These are phyloP conservation scores for Kodamaea kakaduensis DNA, from an alignment of 805 yeast genomes.

Conservation along the genomic window DNA sequence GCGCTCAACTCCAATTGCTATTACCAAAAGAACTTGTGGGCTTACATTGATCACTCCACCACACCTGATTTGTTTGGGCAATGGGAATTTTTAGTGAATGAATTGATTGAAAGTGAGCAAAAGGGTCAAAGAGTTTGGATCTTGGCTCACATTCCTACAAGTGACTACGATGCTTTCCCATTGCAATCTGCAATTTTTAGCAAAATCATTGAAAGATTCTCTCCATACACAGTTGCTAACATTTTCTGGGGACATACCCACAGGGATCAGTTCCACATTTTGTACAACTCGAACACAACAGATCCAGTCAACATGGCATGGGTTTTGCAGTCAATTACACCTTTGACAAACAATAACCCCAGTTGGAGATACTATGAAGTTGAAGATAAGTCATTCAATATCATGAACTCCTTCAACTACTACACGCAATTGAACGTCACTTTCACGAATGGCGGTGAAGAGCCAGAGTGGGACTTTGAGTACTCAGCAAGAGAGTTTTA, in stretches of 20 bases:
- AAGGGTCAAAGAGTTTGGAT: slow-evolving; percentile 68
- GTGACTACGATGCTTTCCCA: slow-evolving; percentile 55
- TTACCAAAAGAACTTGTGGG: slow-evolving; percentile 54
- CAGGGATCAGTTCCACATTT: slow-evolving; percentile 59
- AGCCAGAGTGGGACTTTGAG: slow-evolving; percentile 59
- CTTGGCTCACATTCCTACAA: slow-evolving; percentile 62
- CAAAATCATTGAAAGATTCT: slow-evolving; percentile 60
- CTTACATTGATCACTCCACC: slow-evolving; percentile 49
- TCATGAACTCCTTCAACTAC: slow-evolving; percentile 57
- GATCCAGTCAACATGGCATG: slow-evolving; percentile 53
- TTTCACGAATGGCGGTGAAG: slow-evolving; percentile 47
- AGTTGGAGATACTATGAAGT: slow-evolving; percentile 71
- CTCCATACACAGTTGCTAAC: slow-evolving; percentile 65
- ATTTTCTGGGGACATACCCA: slow-evolving; percentile 73
- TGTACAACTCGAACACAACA: slow-evolving; percentile 45
- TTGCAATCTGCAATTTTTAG: slow-evolving; percentile 53
- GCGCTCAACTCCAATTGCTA: slow-evolving; percentile 65
- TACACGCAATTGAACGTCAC: slow-evolving; percentile 59
- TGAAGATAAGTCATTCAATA: slow-evolving; percentile 55
- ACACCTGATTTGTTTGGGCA: slow-evolving; percentile 62
- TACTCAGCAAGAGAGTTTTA: slow-evolving; percentile 63
- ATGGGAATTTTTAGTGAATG: slow-evolving; percentile 56
- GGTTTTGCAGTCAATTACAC: slow-evolving; percentile 65
- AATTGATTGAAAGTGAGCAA: slow-evolving; percentile 55
- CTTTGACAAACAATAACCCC: slow-evolving; percentile 57